Evolutionary conservation across 2,329 filamentous ascomycete genomes (phyloP).

Genomic region (Hypoxylon rubiginosum): DNA sequence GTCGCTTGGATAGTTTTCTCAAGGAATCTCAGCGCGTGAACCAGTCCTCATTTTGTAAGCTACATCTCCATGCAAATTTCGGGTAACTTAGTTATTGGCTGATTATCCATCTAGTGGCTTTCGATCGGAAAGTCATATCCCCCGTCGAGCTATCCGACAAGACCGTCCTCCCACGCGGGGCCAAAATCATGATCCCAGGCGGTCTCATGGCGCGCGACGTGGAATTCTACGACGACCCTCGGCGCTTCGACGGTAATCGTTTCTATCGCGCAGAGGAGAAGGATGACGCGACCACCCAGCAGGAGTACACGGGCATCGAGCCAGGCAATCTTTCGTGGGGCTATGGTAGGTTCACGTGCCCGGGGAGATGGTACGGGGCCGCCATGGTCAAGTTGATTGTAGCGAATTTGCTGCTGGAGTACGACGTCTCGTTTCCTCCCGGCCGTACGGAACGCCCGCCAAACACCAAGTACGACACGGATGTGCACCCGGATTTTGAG

Average conservation of each 20-base stretch:
- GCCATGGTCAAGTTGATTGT: constrained; percentile 29
- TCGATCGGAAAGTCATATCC: constrained; percentile 13
- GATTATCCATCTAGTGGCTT: not conserved
- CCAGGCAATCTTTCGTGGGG: constrained; percentile 25
- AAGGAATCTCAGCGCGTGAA: no score
- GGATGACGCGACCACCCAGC: not conserved
- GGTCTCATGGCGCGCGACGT: no score
- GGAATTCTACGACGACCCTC: not conserved
- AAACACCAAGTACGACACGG: no score
- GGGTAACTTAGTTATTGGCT: no score
- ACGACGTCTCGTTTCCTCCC: not conserved
- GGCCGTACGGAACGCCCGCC: not conserved
- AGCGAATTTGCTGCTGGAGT: constrained; percentile 11
- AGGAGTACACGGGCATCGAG: constrained; percentile 20
- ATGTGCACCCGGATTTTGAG: not conserved
- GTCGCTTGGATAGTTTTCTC: no score
- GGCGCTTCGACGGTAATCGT: not conserved
- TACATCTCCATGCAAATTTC: no score
- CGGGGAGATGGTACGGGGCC: constrained; percentile 20
- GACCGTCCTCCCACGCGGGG: not conserved
- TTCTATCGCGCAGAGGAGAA: not conserved
- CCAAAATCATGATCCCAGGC: no score
- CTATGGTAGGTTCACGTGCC: constrained; percentile 25
- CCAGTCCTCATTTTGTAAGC: no score
- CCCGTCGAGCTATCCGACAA: constrained; percentile 11